Percentiles rank a stretch among this genome's conserved stretches.
These are phyloP conservation scores for Yamadazyma endophytica DNA, from an alignment of 805 yeast species.

Conservation along the genomic window DNA sequence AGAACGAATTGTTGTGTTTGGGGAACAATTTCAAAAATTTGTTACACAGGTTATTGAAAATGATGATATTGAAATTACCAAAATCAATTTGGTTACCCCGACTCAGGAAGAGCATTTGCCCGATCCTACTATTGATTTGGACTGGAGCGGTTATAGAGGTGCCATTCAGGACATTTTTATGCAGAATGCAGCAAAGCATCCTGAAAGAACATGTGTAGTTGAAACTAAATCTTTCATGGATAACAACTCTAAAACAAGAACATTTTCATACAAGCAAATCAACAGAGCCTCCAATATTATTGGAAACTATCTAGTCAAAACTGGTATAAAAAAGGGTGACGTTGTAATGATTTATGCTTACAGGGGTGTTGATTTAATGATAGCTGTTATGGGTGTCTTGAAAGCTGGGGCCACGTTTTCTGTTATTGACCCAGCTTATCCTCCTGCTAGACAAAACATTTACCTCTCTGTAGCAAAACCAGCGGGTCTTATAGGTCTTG, in stretches of 20 bases:
- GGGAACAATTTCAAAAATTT: conserved; percentile 69
- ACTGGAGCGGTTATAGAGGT: conserved; percentile 90
- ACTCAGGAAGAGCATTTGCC: conserved; percentile 65
- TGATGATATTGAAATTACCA: conserved; percentile 47
- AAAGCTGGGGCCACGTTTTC: conserved; percentile 99
- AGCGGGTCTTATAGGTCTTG: conserved; percentile 80
- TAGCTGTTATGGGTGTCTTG: conserved; percentile 95
- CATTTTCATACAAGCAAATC: conserved; percentile 82
- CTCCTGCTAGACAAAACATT: conserved; percentile 95
- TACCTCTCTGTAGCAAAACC: conserved; percentile 94
- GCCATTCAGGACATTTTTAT: conserved; percentile 96
- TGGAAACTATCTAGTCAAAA: conserved; percentile 77
- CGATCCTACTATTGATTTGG: conserved; percentile 81
- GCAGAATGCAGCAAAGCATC: conserved; percentile 77
- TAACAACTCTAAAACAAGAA: conserved; percentile 52
- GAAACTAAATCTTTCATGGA: conserved; percentile 77
- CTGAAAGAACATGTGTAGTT: conserved; percentile 86
- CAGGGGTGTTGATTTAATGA: conserved; percentile 94
- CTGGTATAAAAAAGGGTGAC: conserved; percentile 87
- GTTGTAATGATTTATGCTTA: conserved; percentile 97
- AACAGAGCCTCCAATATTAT: conserved; percentile 90
- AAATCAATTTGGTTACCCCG: conserved; percentile 64
- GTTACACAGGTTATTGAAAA: conserved; percentile 25
- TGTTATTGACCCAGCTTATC: conserved; percentile 98
- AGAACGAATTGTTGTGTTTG: conserved; percentile 63